Percentiles rank a stretch among this genome's conserved stretches.
These are phyloP conservation scores for Kondoa malvinella DNA, from an alignment of 768 basidiomycete genomes.

Conservation along the genomic window DNA sequence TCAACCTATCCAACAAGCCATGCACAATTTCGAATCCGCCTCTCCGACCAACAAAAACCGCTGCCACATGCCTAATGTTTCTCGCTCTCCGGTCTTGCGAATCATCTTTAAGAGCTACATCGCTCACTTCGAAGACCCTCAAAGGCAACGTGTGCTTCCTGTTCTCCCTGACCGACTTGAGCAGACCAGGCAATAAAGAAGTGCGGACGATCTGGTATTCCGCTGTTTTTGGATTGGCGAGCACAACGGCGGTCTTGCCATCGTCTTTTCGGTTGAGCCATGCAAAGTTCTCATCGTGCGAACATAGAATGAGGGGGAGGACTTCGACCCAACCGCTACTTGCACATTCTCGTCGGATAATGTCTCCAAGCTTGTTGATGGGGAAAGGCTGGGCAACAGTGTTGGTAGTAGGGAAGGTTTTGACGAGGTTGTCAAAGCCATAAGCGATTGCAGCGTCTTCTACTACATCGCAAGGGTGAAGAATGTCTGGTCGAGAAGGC, in stretches of 20 bases:
- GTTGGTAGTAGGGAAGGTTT: constrained; percentile 78
- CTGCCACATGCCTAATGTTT: constrained; percentile 74
- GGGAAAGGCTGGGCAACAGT: constrained; percentile 85
- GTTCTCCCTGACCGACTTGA: constrained; percentile 95
- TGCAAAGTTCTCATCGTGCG: constrained; percentile 93
- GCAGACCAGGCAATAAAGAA: constrained; percentile 79
- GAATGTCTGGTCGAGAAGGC: constrained; percentile 89
- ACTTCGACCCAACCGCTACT: constrained; percentile 92
- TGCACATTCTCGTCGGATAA: constrained; percentile 78
- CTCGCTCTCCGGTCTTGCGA: constrained; percentile 61
- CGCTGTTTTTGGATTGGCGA: constrained; percentile 91
- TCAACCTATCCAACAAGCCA: constrained; percentile 79
- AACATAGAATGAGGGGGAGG: constrained; percentile 84
- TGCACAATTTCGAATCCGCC: constrained; percentile 91
- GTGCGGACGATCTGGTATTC: constrained; percentile 98
- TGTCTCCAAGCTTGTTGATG: constrained; percentile 74
- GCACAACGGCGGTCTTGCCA: constrained; percentile 61
- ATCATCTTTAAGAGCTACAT: constrained; percentile 76
- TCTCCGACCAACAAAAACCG: constrained; percentile 88
- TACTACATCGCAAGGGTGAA: constrained; percentile 96
- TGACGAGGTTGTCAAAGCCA: constrained; percentile 89
- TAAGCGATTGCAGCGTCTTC: constrained; percentile 96
- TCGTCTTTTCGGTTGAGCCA: constrained; percentile 78
- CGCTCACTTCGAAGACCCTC: constrained; percentile 81
- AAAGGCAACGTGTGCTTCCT: constrained; percentile 79